These are phyloP conservation scores for Onygenales sp. DNA, from an alignment of 2,329 filamentous ascomycete species.

Conservation along the genomic window DNA sequence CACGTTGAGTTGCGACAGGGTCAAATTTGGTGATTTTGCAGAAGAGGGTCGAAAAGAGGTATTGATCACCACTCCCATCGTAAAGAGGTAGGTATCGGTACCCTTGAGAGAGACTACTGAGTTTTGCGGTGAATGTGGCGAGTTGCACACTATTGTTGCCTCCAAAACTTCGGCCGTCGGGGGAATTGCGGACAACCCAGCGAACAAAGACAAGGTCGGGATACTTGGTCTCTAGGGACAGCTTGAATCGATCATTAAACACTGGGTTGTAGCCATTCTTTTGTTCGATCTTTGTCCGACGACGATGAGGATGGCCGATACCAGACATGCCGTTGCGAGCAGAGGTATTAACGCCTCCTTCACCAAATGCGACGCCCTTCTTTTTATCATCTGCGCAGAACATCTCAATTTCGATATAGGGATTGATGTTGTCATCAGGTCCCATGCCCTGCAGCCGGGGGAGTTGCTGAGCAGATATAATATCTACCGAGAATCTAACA, in stretches of 20 bases:
- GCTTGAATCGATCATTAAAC: constrained; percentile 70
- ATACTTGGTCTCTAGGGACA: constrained; percentile 85
- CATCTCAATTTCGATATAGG: constrained; percentile 90
- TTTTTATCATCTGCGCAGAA: constrained; percentile 89
- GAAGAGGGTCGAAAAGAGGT: constrained; percentile 89
- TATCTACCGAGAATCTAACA: constrained; percentile 74
- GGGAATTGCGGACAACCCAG: constrained; percentile 82
- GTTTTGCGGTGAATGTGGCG: constrained; percentile 86
- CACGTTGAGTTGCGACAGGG: constrained; percentile 32
- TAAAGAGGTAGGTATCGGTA: constrained; percentile 87
- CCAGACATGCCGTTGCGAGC: constrained; percentile 55
- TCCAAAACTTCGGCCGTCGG: constrained; percentile 61
- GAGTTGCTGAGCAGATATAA: constrained; percentile 90
- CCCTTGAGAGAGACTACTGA: constrained; percentile 78
- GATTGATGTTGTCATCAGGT: constrained; percentile 70
- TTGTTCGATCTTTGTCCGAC: constrained; percentile 68
- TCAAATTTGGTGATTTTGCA: constrained; percentile 67
- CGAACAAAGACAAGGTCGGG: constrained; percentile 89
- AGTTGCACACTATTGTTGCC: constrained; percentile 55
- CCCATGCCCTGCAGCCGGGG: constrained; percentile 69
- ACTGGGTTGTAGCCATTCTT: constrained; percentile 91
- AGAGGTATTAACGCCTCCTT: constrained; percentile 57
- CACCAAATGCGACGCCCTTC: constrained; percentile 58
- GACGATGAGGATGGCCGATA: constrained; percentile 62
- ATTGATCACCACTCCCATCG: constrained; percentile 82